These are phyloP conservation scores for Colletotrichum ledebouriae DNA, from an alignment of 2,329 filamentous ascomycete species.

Conservation along the genomic window DNA sequence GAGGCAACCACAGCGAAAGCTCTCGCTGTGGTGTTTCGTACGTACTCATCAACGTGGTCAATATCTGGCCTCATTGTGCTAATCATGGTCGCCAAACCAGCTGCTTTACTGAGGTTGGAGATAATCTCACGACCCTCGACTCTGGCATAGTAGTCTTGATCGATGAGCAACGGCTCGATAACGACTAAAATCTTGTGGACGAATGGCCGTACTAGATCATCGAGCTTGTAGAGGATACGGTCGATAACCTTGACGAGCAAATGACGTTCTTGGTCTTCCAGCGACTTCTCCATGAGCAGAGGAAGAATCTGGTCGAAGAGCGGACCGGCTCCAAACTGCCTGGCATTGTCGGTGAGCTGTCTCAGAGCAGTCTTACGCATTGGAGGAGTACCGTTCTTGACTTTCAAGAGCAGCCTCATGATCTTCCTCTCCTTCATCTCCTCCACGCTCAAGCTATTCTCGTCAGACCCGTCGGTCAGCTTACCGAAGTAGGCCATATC, in stretches of 20 bases:
- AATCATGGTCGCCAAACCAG: slow-evolving; percentile 98
- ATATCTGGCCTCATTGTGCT: slow-evolving; percentile 99
- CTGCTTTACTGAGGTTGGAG: slow-evolving; percentile 96
- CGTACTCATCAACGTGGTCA: slow-evolving; percentile 98
- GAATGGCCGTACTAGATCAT: slow-evolving; percentile 94
- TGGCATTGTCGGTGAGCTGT: slow-evolving; percentile 97
- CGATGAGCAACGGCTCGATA: slow-evolving; percentile 98
- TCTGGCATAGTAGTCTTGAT: slow-evolving; percentile 98
- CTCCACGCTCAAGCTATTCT: slow-evolving; percentile 91
- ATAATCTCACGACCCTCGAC: slow-evolving; percentile 99
- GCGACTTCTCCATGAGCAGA: slow-evolving; percentile 95
- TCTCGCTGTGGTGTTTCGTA: slow-evolving; percentile 95
- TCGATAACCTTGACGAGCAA: slow-evolving; percentile 99
- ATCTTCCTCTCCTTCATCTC: slow-evolving; percentile 99
- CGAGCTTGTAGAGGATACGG: slow-evolving; percentile 97
- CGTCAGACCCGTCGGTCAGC: slow-evolving; percentile 92
- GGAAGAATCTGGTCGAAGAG: slow-evolving; percentile 98
- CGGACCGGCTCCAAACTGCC: slow-evolving; percentile 92
- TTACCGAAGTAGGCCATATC: slow-evolving; percentile 99
- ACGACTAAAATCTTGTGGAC: slow-evolving; percentile 99
- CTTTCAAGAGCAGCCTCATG: slow-evolving; percentile 95
- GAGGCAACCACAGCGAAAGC: slow-evolving; percentile 98
- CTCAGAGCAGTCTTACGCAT: slow-evolving; percentile 98
- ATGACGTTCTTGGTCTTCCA: slow-evolving; percentile 98
- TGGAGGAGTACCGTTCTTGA: slow-evolving; percentile 98